Conservation (phyloP, 345 rosid genomes). For the Microcos paniculata region DNA sequence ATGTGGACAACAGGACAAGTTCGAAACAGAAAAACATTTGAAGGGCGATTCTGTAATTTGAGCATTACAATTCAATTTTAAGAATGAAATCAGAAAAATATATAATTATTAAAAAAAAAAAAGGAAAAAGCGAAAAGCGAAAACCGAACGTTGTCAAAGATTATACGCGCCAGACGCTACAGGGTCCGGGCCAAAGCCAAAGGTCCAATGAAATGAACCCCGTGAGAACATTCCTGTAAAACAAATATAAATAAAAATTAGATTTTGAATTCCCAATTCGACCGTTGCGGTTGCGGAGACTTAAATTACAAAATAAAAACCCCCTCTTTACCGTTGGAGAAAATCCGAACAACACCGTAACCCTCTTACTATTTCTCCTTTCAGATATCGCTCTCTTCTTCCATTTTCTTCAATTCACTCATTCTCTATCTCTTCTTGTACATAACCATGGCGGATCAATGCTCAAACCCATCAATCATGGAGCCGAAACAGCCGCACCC, state of each 20-base stretch:
- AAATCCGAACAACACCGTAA: not conserved
- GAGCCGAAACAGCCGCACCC: constrained; percentile 62
- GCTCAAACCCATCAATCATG: constrained; percentile 51
- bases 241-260: too few relatives aligned
- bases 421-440: constrained; percentile 18
- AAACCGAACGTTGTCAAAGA: not conserved
- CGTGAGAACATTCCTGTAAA: not conserved
- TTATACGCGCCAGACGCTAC: too few relatives aligned
- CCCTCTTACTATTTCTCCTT: constrained; percentile 9
- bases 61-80: accelerated
- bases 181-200: too few relatives aligned
- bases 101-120: too few relatives aligned
- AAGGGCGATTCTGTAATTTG: not conserved
- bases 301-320: not conserved
- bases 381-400: not conserved
- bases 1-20: too few relatives aligned
- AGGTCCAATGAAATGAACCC: too few relatives aligned
- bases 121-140: too few relatives aligned
- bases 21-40: not conserved
- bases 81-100: too few relatives aligned
- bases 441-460: constrained; percentile 45
- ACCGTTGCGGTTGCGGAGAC: constrained; percentile 29
- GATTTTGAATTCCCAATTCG: constrained; percentile 13
- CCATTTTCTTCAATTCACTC: not conserved
- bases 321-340: constrained; percentile 12